phyloP scores from a whole-genome alignment of 345 rosid genomes.

The rapeseed (Brassica napus) region Da-Ae NC_063443.1:16363501-16364000 shows the following conservation, averaged over 20 bases:
- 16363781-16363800: conserved; percentile 51
- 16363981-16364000: not conserved
- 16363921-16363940: not conserved
- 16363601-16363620: not conserved
- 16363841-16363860: conserved; percentile 59
- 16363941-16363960: not conserved
- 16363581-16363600: not conserved
- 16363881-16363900: not conserved
- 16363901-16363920: not conserved
- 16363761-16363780: conserved; percentile 25
- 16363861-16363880: conserved; percentile 37
- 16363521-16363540: not conserved
- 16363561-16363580: not conserved
- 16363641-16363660: not conserved
- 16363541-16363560: not conserved
- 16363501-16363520: not conserved
- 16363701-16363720: not conserved
- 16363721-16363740: not conserved
- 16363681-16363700: not conserved
- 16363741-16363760: no score
- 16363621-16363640: no score
- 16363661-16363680: not conserved
- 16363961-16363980: no score
- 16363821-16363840: conserved; percentile 41
- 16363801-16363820: conserved; percentile 43